Evolutionary conservation across 2,329 filamentous ascomycete species (phyloP), one percentile per base, ranked within the genome.

Genomic region (Sporothrix globosa): DNA sequence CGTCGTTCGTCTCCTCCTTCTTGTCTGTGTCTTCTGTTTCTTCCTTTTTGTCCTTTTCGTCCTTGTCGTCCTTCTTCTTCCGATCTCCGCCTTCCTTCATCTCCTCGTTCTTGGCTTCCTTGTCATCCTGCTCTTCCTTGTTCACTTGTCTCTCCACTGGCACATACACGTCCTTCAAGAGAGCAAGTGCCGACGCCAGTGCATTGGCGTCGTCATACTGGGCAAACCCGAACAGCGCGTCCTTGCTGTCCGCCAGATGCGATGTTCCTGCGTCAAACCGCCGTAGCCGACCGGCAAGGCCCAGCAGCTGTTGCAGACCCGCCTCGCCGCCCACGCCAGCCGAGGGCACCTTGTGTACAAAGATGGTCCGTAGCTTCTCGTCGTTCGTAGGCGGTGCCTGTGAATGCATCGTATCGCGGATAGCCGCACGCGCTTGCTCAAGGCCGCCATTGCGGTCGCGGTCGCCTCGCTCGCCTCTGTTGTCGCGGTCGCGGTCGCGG

Each of bases 151-250:
- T 91, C 81, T 93, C 92, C 53, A 89, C 83, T 41, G 96, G 96
- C 65, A 98, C 88, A 77, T 93, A 85, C 73, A 97, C 84, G 76
- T 96, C 90, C 78, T 89, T 89, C 75, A 97, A 87, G 70, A 97
- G 87, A 79, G 96, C 93, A 69, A 94, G 89, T 56, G 95, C 96
- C 58, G 90, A 90, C 78, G 91, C 89, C 75, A 99, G 84, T 74
- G 93, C 95, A 79, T 97, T 92, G 30, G 90, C 89, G 79, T 98
- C 94, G 73, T 97, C 95, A 80, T 92, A 99, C 80, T 97, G 92
- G 72, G 95, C 96, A 81, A 99, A 98, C 17, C 95, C 96, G 83
- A 98, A 98, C 73, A 90, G 91, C 80, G 91, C 90, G 70, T 90
- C 89, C 81, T 95, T 96, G 74, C 91, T 88, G 74, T 93, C 90